phyloP scores from a whole-genome alignment of 2,329 filamentous ascomycete genomes.

The Pseudogymnoascus sp. region DNA sequence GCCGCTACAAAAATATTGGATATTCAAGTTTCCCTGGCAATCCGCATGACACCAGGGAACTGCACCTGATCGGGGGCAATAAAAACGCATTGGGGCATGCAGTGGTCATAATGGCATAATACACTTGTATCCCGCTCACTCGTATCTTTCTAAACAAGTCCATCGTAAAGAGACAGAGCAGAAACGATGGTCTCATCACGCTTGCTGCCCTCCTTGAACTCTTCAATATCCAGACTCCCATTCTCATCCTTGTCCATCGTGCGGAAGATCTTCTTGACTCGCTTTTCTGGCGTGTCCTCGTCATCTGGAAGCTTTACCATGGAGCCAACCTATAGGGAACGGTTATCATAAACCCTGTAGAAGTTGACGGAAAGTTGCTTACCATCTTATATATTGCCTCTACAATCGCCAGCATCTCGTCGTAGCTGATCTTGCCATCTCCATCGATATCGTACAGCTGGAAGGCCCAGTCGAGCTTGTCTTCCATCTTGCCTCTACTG shows the following conservation, averaged over 20 bases:
- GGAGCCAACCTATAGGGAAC: conserved; percentile 67
- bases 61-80: not conserved
- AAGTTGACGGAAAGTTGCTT: conserved; percentile 15
- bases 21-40: not conserved
- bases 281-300: conserved; percentile 97
- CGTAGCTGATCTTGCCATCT: conserved; percentile 97
- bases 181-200: conserved; percentile 98
- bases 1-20: conserved; percentile 5
- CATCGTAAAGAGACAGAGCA: conserved; percentile 90
- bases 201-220: conserved; percentile 99
- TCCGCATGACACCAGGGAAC: not conserved
- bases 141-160: conserved; percentile 60
- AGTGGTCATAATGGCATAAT: conserved; percentile 10
- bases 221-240: conserved; percentile 89
- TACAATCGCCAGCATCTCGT: conserved; percentile 97
- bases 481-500: conserved; percentile 96
- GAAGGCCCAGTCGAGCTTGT: conserved; percentile 99
- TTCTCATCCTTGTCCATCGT: conserved; percentile 99
- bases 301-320: conserved; percentile 99
- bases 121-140: conserved; percentile 3
- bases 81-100: not conserved
- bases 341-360: not conserved
- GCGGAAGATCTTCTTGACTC: conserved; percentile 93
- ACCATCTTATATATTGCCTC: conserved; percentile 99
- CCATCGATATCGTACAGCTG: conserved; percentile 99